Percentiles rank a stretch among this genome's conserved stretches.
phyloP scores from a whole-genome alignment of 176 grass and related monocot species.

The Triticum turgidum region DNA sequence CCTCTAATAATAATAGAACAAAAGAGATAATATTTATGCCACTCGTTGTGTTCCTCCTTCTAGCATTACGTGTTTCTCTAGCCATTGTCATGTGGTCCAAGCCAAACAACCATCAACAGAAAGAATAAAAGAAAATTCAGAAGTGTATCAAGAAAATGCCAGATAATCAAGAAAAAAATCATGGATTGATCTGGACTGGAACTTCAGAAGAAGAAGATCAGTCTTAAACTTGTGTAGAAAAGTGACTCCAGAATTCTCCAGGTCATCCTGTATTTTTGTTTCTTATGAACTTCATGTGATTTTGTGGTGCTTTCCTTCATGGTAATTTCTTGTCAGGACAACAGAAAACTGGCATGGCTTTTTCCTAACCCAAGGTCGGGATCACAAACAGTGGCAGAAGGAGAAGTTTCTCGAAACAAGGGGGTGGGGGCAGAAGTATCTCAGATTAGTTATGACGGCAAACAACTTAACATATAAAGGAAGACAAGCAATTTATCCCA shows the following conservation, averaged over 20 bases:
- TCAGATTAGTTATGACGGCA: not conserved
- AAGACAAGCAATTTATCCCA: not conserved
- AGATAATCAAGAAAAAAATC: not conserved
- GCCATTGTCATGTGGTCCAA: not conserved
- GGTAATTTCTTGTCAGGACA: constrained; percentile 2
- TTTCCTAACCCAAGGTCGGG: not conserved
- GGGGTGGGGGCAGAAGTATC: not conserved
- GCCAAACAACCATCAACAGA: not conserved
- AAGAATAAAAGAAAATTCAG: not conserved
- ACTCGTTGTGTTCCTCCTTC: not conserved
- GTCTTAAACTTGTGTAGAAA: not conserved
- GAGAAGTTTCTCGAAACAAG: not conserved
- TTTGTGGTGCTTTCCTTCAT: not conserved
- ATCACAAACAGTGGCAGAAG: not conserved
- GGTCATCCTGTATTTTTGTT: not conserved
- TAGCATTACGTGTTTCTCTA: not conserved
- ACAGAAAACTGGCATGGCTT: not conserved
- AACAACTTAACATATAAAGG: not conserved
- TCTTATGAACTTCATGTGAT: not conserved
- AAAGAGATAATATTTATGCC: constrained; percentile 14
- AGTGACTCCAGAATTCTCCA: not conserved
- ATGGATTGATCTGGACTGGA: not conserved
- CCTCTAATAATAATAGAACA: not conserved
- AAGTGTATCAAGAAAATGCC: not conserved
- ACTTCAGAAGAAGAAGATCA: not conserved